Evolutionary conservation across 2,329 filamentous ascomycete species (phyloP), one percentile per base, ranked within the genome.

Genomic region (Blastomyces gilchristii): DNA sequence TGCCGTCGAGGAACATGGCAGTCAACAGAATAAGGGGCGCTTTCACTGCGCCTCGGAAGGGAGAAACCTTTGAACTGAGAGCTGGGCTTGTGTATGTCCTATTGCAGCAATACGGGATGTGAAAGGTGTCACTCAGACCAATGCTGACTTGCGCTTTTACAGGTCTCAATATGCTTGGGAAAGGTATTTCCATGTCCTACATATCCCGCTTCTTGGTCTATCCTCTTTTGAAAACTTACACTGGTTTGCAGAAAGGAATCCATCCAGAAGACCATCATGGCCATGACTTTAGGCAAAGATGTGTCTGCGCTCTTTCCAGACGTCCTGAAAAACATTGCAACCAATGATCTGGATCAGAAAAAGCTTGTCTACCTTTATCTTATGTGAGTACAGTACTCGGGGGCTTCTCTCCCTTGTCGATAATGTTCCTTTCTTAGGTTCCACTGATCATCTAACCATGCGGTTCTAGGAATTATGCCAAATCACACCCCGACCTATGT

Each of bases 181-280:
- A 84, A 88, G 85, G 83, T 85, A 77, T 68, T 69, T 47, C 7
- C 12, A 16, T 47, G 25, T 31, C 58, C 57, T 49, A 12, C 8
- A 22, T 53, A 52, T 49, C 49, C n/a, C 22, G 37, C 28, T 41
- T 25, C 22, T 34, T 11, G n/a, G n/a, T 45, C 22, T 54, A 54
- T 25, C 14, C 28, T 34, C 25, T 34, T 60, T 64, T 62, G 58
- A 49, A 59, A 60, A 62, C 71, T 75, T 71, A 76, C 76, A 64
- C 53, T 64, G 37, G 37, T 50, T 62, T 50, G 56, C 66, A 85
- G 91, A 72, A 99, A 99, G 78, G 94, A 99, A 81, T 90, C 94
- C 31, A 99, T 99, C 70, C 94, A 99, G 76, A 97, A 96, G 83
- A 99, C 94, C 68, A 99, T 99, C 80, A 97, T 97, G 92, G 92